A percentile compares a stretch with the other conserved stretches of the same genome.
These are phyloP conservation scores for Aspergillus sp. DNA, from an alignment of 2,329 filamentous ascomycete genomes.

Conservation along the genomic window DNA sequence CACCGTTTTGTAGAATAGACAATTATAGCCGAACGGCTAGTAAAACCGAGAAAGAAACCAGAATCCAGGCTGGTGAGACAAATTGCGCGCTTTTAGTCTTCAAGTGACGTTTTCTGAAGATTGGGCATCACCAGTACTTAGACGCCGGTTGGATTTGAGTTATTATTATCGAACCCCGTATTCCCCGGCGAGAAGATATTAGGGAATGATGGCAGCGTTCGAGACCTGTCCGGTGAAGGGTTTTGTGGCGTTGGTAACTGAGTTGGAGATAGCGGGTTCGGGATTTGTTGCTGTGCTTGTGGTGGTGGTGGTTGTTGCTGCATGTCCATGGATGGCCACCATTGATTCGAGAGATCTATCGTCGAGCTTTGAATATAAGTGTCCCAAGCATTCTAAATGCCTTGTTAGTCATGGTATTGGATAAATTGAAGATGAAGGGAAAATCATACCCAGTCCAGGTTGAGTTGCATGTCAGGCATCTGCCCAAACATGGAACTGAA, in stretches of 20 bases:
- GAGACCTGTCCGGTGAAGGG: constrained; percentile 15
- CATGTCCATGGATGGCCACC: constrained; percentile 38
- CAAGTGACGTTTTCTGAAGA: not conserved
- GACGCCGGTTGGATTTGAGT: not conserved
- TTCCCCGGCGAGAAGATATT: constrained; percentile 15
- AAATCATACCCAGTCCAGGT: constrained; percentile 62
- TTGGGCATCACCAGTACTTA: not conserved
- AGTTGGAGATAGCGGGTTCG: constrained; percentile 23
- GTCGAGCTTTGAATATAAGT: constrained; percentile 64
- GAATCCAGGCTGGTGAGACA: not conserved
- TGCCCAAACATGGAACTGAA: constrained; percentile 56
- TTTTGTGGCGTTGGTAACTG: constrained; percentile 19
- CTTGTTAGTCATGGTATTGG: constrained; percentile 25
- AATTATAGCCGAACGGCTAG: not conserved
- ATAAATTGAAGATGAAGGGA: not conserved
- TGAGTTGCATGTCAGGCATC: constrained; percentile 57
- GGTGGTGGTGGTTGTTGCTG: constrained; percentile 23
- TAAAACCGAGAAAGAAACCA: not conserved
- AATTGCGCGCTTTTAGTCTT: not conserved
- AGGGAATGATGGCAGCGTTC: constrained; percentile 14
- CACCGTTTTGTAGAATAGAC: not conserved
- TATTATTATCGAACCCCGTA: constrained; percentile 15
- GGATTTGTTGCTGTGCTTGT: constrained; percentile 8
- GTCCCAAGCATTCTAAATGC: constrained; percentile 63
- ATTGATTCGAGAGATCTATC: constrained; percentile 40